Base-by-base conservation (phyloP, 306 rosid species). In the Castanospermum australe region DNA sequence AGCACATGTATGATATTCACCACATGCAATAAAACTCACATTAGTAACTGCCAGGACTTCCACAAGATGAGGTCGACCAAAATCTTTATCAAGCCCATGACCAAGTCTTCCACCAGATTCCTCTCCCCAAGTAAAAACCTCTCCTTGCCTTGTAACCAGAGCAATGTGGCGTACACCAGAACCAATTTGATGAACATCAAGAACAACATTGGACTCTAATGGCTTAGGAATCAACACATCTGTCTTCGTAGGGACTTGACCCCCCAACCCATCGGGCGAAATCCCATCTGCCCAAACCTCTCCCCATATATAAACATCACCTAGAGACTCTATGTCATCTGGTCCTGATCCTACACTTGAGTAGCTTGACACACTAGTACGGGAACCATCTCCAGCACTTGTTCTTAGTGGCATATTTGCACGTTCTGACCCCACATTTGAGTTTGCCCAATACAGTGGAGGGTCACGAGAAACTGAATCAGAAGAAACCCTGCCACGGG, bases 91-190 rank as follows among this genome's bases (percentile, higher is more conserved):
- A 67, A 83, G 68, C 39, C 99, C 99, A 75, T 91, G 98, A 30
- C 99, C 99, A 33, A 96, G 97, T 65, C 94, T 87, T 81, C 99
- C 99, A 1, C 97, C 98, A 63, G 86, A 90, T 78, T 91, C 98
- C 80, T 93, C 99, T 63, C 99, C 99, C 99, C 99, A 96, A 10
- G 98, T 91, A 79, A 96, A 96, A 86, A 93, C 91, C 86, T 96
- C 99, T 55, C 99, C 99, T 78, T 96, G 97, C 88, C 93, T 89
- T 57, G 99, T 96, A 33, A 91, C 93, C 6, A 96, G 91, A 77
- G 93, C 94, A 69, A 89, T 75, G 65, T 96, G 99, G 44, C 86
- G 74, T n/a, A 79, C 94, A 52, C 97, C 98, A 22, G 94, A 89
- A 24, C 92, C 90, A 57, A 93, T 90, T 78, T 90, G 93, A 51